These are phyloP conservation scores for Coniferiporia sulphurascens DNA, from an alignment of 1,284 basidiomycete species.

Conservation along the genomic window DNA sequence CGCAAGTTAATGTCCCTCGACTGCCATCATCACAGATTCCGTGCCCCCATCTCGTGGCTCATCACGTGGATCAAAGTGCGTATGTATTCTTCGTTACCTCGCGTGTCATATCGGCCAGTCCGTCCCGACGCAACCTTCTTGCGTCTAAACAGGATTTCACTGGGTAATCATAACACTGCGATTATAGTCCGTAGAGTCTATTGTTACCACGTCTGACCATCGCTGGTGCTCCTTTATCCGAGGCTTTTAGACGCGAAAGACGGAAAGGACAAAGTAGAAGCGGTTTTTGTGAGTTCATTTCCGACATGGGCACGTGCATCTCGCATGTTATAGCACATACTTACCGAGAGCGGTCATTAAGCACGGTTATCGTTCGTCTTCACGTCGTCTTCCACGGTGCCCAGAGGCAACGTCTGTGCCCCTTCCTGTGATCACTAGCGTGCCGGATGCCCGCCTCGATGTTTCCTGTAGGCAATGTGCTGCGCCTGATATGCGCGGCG, in stretches of 20 bases:
- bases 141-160: neutral
- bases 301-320: constrained; percentile 8
- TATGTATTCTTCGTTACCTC: neutral
- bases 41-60: neutral
- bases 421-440: constrained; percentile 6
- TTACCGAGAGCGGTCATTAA: neutral
- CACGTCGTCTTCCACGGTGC: neutral
- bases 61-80: constrained; percentile 7
- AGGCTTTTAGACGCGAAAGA: neutral
- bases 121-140: neutral
- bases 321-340: constrained; percentile 1
- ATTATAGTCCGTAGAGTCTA: too few relatives aligned
- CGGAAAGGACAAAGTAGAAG: neutral
- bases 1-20: neutral
- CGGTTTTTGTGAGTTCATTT: neutral
- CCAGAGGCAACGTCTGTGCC: neutral
- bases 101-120: neutral
- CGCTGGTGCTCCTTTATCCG: neutral
- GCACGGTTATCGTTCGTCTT: constrained; percentile 8
- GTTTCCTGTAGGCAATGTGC: constrained; percentile 17
- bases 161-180: too few relatives aligned
- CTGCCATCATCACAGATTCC: neutral
- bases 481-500: constrained; percentile 14
- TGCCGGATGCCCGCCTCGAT: constrained; percentile 12
- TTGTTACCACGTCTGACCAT: neutral